Base-by-base conservation (phyloP, 2,329 filamentous ascomycete genomes). In the Talaromyces albobiverticillius region DNA sequence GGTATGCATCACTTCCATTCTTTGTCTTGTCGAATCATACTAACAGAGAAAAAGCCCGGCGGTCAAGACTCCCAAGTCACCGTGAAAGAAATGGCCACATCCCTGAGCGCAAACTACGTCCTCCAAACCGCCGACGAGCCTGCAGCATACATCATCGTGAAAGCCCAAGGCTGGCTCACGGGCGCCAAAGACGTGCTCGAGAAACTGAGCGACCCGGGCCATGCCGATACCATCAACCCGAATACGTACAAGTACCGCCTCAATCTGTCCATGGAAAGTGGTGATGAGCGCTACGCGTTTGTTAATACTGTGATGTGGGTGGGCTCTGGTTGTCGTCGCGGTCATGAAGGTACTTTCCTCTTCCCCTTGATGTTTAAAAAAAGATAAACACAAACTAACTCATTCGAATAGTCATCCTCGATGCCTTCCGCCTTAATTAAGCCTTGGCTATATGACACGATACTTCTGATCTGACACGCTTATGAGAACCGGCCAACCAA, bases 71-170 rank as follows among this genome's bases (percentile, higher is more conserved):
- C 75, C 20, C 76, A 79, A 56, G 63, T 78, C 9, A 71, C 76
- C 18, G 74, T 76, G 48, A 77, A 77, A 58, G 76, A 79, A 56
- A 70, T 72, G 25, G 71, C 73, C 9, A 78, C 76, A 20, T 72
- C 68, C 41, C 65, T 78, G 32, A 69, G 70, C 52, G 71, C 75
- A 25, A 75, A 63, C 57, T 79, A 76, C 59, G 68, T 79, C 34
- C 70, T 79, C n/a, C 76, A 79, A 59, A 79, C 76, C 32, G 71
- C 73, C 18, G 76, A 79, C 60, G 76, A 79, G n/a, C 75, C 74
- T 3, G 73, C 76, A 1, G 76, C 76, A 11, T 79, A 72, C 58
- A 77, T 79, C 45, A 69, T 72, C 14, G 75, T 78, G 36, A 75
- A 71, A 57, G 72, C 72, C 46, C 71, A 70, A 34, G 76, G 76